These are phyloP conservation scores for Baorangia bicolor DNA, from an alignment of 768 basidiomycete species.

Conservation along the genomic window DNA sequence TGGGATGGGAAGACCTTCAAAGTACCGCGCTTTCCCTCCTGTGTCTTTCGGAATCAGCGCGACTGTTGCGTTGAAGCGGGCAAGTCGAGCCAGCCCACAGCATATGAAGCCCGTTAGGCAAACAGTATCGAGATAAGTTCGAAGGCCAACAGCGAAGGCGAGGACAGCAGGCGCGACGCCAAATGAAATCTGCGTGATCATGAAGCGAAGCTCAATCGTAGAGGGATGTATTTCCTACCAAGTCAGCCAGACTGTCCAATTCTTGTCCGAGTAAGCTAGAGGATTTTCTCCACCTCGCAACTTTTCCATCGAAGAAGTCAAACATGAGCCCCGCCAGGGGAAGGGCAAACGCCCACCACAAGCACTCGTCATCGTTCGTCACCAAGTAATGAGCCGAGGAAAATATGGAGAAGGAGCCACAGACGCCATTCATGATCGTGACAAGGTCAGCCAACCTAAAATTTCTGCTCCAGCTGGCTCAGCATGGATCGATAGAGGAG, in stretches of 20 bases:
- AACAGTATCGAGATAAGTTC: constrained; percentile 88
- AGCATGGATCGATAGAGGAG: constrained; percentile 17
- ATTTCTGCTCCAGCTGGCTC: constrained; percentile 55
- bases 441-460: constrained; percentile 97
- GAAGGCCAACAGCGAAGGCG: constrained; percentile 86
- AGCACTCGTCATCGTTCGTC: constrained; percentile 72
- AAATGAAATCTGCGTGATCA: constrained; percentile 77
- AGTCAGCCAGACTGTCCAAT: constrained; percentile 93
- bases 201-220: constrained; percentile 2
- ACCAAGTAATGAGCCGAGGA: constrained; percentile 87
- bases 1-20: constrained; percentile 97
- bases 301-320: constrained; percentile 97
- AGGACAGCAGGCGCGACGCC: constrained; percentile 96
- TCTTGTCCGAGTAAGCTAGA: constrained; percentile 97
- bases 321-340: constrained; percentile 96
- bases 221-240: constrained; percentile 46
- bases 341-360: constrained; percentile 84
- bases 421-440: constrained; percentile 98
- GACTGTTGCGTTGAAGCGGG: constrained; percentile 98
- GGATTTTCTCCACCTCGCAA: constrained; percentile 95
- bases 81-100: constrained; percentile 93
- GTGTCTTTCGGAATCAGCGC: constrained; percentile 87
- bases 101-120: constrained; percentile 89
- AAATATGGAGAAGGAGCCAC: constrained; percentile 94
- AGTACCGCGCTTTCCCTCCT: constrained; percentile 88